Evolutionary conservation across 768 basidiomycete genomes (phyloP).

Genomic region (Atractiella rhizophila): DNA sequence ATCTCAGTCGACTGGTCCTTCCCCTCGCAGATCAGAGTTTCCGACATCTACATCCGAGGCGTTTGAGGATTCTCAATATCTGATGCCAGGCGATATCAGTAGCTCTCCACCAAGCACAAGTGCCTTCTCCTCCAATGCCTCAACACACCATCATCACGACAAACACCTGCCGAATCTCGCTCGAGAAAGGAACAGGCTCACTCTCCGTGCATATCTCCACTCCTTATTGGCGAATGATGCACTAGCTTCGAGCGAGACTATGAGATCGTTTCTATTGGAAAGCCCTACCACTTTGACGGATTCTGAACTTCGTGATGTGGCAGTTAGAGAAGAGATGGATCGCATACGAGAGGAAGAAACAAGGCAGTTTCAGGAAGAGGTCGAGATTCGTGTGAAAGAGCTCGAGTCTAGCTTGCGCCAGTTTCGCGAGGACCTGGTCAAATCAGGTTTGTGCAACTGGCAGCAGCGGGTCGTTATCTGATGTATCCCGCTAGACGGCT

Average conservation of each 20-base stretch:
- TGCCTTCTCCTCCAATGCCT: background rate
- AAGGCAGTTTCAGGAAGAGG: constrained; percentile 60
- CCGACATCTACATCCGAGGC: constrained; percentile 3
- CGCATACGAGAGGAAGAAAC: constrained; percentile 60
- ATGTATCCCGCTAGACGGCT: constrained; percentile 37
- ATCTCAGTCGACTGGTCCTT: constrained; percentile 6
- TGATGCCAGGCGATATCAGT: too few relatives aligned
- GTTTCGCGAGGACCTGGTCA: constrained; percentile 77
- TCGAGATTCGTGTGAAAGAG: constrained; percentile 59
- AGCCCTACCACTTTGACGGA: constrained; percentile 40
- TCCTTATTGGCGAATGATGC: constrained; percentile 41
- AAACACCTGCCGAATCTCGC: constrained; percentile 21
- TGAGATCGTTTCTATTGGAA: constrained; percentile 60
- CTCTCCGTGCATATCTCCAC: constrained; percentile 77
- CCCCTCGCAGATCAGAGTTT: background rate
- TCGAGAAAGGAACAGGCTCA: constrained; percentile 83
- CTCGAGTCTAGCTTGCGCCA: constrained; percentile 56
- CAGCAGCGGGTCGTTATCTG: background rate
- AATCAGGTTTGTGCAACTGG: constrained; percentile 13
- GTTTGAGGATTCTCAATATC: background rate
- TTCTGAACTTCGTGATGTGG: constrained; percentile 55
- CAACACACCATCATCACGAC: background rate
- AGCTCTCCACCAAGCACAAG: constrained; percentile 1
- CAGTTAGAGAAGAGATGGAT: constrained; percentile 66
- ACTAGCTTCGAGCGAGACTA: constrained; percentile 61